These are phyloP conservation scores for Solidago caesia DNA, from an alignment of 129 eudicot genomes.

Conservation along the genomic window DNA sequence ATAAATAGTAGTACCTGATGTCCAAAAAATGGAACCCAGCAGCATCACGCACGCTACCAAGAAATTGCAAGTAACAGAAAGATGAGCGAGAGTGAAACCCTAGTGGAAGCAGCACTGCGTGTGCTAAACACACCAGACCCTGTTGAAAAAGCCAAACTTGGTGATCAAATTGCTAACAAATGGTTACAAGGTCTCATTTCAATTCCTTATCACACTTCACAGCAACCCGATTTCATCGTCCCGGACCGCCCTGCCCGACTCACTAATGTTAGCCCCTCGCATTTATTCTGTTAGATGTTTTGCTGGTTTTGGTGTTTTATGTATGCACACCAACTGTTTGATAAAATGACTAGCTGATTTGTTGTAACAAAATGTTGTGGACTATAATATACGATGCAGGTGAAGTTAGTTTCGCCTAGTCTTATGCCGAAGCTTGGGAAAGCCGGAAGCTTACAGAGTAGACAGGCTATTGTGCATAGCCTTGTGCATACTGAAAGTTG, in stretches of 20 bases:
- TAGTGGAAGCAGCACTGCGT: constrained; percentile 79
- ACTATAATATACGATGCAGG: constrained; percentile 50
- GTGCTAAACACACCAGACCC: constrained; percentile 83
- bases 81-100: constrained; percentile 53
- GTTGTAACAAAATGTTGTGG: not conserved
- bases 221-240: constrained; percentile 45
- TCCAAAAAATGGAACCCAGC: not conserved
- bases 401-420: constrained; percentile 77
- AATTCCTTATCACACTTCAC: constrained; percentile 48
- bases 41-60: constrained; percentile 1
- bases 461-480: constrained; percentile 92
- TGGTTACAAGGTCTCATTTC: constrained; percentile 68
- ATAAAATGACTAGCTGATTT: constrained; percentile 40
- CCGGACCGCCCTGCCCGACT: constrained; percentile 91
- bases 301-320: not conserved
- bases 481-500: constrained; percentile 63
- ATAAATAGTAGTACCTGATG: not conserved
- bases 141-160: constrained; percentile 76
- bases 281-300: not conserved
- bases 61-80: constrained; percentile 12
- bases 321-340: constrained; percentile 45
- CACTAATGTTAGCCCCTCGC: constrained; percentile 22
- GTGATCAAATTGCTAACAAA: constrained; percentile 64
- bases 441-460: constrained; percentile 90
- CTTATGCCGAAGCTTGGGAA: constrained; percentile 95